These are phyloP conservation scores for Russula ochroleuca DNA, from an alignment of 768 basidiomycete species.

Conservation along the genomic window DNA sequence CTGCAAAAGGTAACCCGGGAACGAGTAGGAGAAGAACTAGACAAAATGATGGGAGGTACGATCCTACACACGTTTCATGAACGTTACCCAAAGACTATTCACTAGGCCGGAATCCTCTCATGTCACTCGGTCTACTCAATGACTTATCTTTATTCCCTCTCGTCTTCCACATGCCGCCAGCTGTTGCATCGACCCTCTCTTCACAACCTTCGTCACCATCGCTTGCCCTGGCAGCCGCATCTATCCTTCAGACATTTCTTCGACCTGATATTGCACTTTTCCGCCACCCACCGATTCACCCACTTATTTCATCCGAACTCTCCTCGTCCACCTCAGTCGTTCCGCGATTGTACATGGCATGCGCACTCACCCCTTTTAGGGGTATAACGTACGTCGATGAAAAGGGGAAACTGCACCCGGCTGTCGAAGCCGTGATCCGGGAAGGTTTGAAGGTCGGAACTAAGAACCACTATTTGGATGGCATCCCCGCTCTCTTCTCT, in stretches of 20 bases:
- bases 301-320: conserved; percentile 40
- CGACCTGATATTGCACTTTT: conserved; percentile 30
- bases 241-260: conserved; percentile 53
- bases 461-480: conserved; percentile 73
- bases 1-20: conserved; percentile 83
- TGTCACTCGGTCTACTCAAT: conserved; percentile 70
- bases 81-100: conserved; percentile 8
- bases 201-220: conserved; percentile 38
- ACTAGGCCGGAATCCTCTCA: conserved; percentile 74
- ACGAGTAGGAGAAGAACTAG: conserved; percentile 84
- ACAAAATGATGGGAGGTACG: conserved; percentile 89
- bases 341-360: conserved; percentile 73
- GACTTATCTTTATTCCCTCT: conserved; percentile 64
- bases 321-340: conserved; percentile 39
- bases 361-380: conserved; percentile 68
- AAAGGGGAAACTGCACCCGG: conserved; percentile 57
- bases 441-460: conserved; percentile 82
- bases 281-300: conserved; percentile 45
- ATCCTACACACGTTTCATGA: not conserved
- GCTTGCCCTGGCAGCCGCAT: conserved; percentile 50
- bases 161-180: conserved; percentile 56
- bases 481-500: conserved; percentile 61
- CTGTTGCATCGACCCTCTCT: conserved; percentile 45
- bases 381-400: conserved; percentile 54
- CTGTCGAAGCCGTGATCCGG: conserved; percentile 66